phyloP scores from a whole-genome alignment of 1,284 basidiomycete species.

The Moesziomyces parantarcticus region DNA sequence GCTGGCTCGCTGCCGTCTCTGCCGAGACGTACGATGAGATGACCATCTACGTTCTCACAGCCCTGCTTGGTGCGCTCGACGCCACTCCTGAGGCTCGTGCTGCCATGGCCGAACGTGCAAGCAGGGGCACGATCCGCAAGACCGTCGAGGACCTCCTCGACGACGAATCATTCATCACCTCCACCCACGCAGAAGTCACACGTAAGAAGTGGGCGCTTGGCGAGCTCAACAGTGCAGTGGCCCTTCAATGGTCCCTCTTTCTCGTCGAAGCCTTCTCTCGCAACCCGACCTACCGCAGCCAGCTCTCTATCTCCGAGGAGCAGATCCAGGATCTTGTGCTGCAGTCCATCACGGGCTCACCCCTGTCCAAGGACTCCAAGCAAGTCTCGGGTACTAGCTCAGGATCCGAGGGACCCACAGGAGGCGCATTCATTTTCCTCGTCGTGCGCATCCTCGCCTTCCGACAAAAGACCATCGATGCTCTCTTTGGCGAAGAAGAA shows the following conservation, averaged over 20 bases:
- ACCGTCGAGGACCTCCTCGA: constrained; percentile 47
- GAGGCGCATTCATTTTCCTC: constrained; percentile 84
- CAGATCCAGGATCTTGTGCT: constrained; percentile 53
- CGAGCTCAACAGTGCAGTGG: constrained; percentile 79
- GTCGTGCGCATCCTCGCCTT: constrained; percentile 67
- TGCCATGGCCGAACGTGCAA: constrained; percentile 48
- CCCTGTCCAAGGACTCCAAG: constrained; percentile 71
- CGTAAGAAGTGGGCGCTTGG: constrained; percentile 75
- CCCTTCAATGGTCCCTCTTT: constrained; percentile 86
- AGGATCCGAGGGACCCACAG: constrained; percentile 76
- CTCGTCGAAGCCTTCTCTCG: constrained; percentile 56
- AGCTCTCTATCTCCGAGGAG: constrained; percentile 56
- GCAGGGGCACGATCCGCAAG: constrained; percentile 34
- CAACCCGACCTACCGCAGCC: constrained; percentile 50
- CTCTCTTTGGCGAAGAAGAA: constrained; percentile 73
- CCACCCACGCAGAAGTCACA: constrained; percentile 60
- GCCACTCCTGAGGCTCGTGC: constrained; percentile 71
- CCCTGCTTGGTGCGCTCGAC: constrained; percentile 78
- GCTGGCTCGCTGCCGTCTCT: constrained; percentile 47
- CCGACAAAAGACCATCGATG: constrained; percentile 63
- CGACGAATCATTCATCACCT: constrained; percentile 63
- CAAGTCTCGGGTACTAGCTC: constrained; percentile 73
- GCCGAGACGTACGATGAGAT: constrained; percentile 67
- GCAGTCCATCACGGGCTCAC: constrained; percentile 47
- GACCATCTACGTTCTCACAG: constrained; percentile 78